Percentiles rank a stretch among this genome's conserved stretches.
Evolutionary conservation across 805 yeast genomes (phyloP).

Genomic region (Candida railenensis): DNA sequence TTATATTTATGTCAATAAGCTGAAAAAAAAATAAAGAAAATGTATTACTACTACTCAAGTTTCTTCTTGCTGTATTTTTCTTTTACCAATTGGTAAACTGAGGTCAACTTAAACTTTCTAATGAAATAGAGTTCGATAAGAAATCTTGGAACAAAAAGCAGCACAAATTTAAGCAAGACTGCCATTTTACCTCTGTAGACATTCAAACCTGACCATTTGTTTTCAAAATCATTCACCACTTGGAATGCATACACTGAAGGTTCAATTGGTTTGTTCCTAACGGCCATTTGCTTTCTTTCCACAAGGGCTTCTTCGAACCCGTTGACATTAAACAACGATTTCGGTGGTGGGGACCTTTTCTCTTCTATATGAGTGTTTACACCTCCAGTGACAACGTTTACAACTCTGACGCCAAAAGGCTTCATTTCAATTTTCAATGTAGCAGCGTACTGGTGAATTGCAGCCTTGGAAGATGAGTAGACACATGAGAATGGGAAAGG

Average conservation of each 20-base stretch:
- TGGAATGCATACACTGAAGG: constrained; percentile 56
- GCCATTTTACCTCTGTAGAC: constrained; percentile 57
- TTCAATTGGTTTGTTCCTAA: constrained; percentile 55
- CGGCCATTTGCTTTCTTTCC: constrained; percentile 59
- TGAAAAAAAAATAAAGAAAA: neutral
- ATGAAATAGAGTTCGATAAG: constrained; percentile 41
- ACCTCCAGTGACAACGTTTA: constrained; percentile 73
- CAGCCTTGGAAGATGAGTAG: constrained; percentile 71
- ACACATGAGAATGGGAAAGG: constrained; percentile 72
- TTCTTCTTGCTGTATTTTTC: constrained; percentile 21
- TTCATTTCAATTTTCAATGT: constrained; percentile 64
- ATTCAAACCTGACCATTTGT: constrained; percentile 38
- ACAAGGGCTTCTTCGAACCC: constrained; percentile 51
- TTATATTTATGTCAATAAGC: neutral
- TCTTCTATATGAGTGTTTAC: constrained; percentile 72
- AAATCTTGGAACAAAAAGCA: constrained; percentile 45
- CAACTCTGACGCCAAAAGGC: constrained; percentile 69
- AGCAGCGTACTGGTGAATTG: constrained; percentile 70
- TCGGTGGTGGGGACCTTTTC: constrained; percentile 54
- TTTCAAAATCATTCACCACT: constrained; percentile 51
- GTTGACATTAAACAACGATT: constrained; percentile 51
- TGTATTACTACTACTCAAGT: constrained; percentile 10
- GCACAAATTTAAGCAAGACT: constrained; percentile 29
- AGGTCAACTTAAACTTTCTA: constrained; percentile 30
- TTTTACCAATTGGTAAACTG: constrained; percentile 22